These are phyloP conservation scores for Coemansia biformis DNA, from an alignment of 192 early-diverging fungal species.

Conservation along the genomic window DNA sequence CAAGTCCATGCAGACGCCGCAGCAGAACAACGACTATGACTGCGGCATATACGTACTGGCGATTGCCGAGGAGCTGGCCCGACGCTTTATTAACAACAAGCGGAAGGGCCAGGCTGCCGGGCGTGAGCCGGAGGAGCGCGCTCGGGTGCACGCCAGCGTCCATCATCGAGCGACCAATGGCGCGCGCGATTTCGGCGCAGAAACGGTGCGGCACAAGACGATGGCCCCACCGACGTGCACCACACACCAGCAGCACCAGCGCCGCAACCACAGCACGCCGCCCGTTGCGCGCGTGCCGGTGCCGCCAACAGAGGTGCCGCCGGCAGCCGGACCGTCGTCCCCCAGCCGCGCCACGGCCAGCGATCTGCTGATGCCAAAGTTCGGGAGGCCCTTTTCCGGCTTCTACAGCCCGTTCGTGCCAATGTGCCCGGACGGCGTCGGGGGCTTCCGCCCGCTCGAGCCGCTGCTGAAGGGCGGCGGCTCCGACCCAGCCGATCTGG, in stretches of 20 bases:
- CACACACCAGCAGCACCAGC: slow-evolving; percentile 12
- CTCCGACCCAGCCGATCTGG: slow-evolving; percentile 1
- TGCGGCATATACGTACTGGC: slow-evolving; percentile 50
- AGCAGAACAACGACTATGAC: slow-evolving; percentile 51
- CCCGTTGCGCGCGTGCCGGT: slow-evolving; percentile 3
- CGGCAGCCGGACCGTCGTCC: slow-evolving; percentile 9
- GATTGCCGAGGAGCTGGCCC: slow-evolving; percentile 45
- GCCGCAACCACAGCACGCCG: slow-evolving; percentile 14
- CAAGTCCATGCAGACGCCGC: slow-evolving; percentile 52
- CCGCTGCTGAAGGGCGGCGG: slow-evolving; percentile 33
- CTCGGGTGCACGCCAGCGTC: too few species aligned
- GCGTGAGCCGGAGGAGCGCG: neutral
- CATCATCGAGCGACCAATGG: too few species aligned
- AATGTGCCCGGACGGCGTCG: slow-evolving; percentile 3
- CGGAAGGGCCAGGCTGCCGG: neutral
- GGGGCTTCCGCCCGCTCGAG: slow-evolving; percentile 12
- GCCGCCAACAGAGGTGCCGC: neutral
- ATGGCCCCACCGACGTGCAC: slow-evolving; percentile 10
- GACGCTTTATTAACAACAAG: slow-evolving; percentile 43
- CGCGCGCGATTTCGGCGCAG: too few species aligned
- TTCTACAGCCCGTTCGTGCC: slow-evolving; percentile 29
- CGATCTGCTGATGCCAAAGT: slow-evolving; percentile 40
- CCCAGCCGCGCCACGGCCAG: slow-evolving; percentile 28
- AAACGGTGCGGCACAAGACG: slow-evolving; percentile 1
- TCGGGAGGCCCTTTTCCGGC: slow-evolving; percentile 23